These are phyloP conservation scores for Micractinium sp. DNA, from an alignment of 139 green algal species.

Conservation along the genomic window DNA sequence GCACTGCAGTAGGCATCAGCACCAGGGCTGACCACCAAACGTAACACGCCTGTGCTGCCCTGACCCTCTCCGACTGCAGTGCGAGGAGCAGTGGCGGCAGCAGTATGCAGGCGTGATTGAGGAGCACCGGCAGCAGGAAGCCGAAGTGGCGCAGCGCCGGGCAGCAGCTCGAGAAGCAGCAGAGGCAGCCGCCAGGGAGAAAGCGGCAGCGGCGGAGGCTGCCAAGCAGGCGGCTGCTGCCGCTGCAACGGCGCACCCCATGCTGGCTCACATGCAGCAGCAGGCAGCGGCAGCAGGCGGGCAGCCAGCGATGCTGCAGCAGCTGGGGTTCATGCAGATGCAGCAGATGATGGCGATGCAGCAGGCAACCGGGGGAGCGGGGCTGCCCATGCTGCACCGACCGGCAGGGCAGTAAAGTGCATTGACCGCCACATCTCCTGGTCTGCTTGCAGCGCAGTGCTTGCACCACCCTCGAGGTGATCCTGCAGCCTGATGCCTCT, in stretches of 20 bases:
- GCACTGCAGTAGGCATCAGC: no score
- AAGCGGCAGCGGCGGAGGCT: neutral
- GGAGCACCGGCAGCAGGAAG: constrained; percentile 1
- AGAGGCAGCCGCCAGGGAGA: neutral
- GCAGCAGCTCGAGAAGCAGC: neutral
- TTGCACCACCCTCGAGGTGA: no score
- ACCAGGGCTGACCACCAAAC: neutral
- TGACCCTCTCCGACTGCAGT: neutral
- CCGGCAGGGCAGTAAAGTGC: neutral
- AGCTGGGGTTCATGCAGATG: constrained; percentile 3
- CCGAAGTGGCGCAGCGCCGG: neutral
- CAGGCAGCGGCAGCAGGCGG: neutral
- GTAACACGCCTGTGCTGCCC: neutral
- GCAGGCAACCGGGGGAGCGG: neutral
- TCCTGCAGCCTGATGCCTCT: no score
- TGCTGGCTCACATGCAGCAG: neutral
- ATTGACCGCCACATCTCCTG: no score
- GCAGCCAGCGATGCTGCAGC: neutral
- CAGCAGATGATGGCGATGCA: constrained; percentile 9
- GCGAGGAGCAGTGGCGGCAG: constrained; percentile 3
- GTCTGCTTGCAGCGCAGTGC: no score
- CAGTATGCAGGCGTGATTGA: neutral
- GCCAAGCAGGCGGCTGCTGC: neutral
- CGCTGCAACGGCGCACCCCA: neutral
- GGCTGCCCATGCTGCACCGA: neutral